Base-by-base conservation (phyloP, 192 early-diverging fungal genomes). In the Backusella mclennaniae region DNA sequence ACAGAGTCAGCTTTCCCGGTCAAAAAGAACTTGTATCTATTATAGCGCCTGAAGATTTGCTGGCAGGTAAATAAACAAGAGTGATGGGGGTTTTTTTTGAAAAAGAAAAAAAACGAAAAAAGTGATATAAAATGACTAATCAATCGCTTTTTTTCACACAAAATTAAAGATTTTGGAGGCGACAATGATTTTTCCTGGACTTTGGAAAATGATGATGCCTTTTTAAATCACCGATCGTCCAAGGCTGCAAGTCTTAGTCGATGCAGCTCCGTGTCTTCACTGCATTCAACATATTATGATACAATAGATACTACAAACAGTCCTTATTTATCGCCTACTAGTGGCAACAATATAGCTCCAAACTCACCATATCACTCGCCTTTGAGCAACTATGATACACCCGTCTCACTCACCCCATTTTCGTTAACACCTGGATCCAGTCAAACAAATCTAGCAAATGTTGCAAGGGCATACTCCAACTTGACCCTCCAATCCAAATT, bases 1-100 rank as follows among this genome's bases (percentile, higher is more conserved):
- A 41, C 49, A 67, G 83, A 12, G 76, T 85, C 6, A 76, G 73
- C 19, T 85, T 84, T 46, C 77, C 78, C 1, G 69, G 44, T 6
- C 29, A 36, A 7, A 39, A 79, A 59, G 82, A 85, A 44, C 26
- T 84, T 4, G 38, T 15, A 7, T 19, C 73, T 3, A 67, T 75
- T 66, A 75, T 85, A 11, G 74, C 76, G 41, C 26, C 71, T 49
- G 77, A 78, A 46, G 69, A 81, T 41, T 35, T 85, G 1, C 66
- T 78, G 4, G 35, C 67, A 46, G 82, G 84, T 83, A 79, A 77
- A 71, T 15, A 42, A 41, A 71, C 41, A 33, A 19, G 21, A 67
- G 15, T 52, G 17, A 36, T 23, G 14, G 19, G n/a, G n/a, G 14
- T 26, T 17, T 59, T 15, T 36, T 7, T 35, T 3, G 38, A 38